These are phyloP conservation scores for Tephrocybe sp. DNA, from an alignment of 768 basidiomycete species.

Conservation along the genomic window DNA sequence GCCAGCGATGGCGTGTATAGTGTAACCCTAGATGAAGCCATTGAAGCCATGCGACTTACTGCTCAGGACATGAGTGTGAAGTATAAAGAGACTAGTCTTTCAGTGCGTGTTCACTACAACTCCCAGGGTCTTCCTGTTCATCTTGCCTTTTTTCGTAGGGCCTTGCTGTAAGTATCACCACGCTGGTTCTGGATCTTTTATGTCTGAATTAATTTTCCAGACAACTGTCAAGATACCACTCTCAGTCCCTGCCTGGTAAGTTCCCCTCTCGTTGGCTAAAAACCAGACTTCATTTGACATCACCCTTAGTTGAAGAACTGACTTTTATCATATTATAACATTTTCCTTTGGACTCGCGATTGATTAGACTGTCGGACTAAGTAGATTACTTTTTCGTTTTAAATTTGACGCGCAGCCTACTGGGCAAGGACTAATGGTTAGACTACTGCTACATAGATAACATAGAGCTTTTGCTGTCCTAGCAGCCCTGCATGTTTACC, in stretches of 20 bases:
- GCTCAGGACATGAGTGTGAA: conserved; percentile 94
- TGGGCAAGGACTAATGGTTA: no score
- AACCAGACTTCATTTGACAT: background rate
- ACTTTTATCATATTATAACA: no score
- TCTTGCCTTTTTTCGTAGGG: conserved; percentile 25
- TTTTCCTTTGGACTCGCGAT: no score
- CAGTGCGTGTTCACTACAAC: conserved; percentile 43
- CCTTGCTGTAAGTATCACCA: conserved; percentile 32
- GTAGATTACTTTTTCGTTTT: no score
- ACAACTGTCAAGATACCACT: conserved; percentile 82
- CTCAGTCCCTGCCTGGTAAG: conserved; percentile 77
- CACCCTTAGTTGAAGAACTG: no score
- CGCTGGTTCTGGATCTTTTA: background rate
- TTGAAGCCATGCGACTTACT: conserved; percentile 91
- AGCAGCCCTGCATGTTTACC: no score
- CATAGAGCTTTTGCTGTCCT: no score
- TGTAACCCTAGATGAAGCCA: conserved; percentile 91
- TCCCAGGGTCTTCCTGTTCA: background rate
- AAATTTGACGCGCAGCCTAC: no score
- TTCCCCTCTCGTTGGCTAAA: background rate
- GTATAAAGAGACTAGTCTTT: conserved; percentile 94
- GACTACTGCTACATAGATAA: no score
- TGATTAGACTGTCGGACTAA: no score
- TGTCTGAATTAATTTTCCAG: conserved; percentile 27
- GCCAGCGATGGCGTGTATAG: conserved; percentile 86